These are phyloP conservation scores for Bombardia bombarda DNA, from an alignment of 495 filamentous ascomycete genomes.

Conservation along the genomic window DNA sequence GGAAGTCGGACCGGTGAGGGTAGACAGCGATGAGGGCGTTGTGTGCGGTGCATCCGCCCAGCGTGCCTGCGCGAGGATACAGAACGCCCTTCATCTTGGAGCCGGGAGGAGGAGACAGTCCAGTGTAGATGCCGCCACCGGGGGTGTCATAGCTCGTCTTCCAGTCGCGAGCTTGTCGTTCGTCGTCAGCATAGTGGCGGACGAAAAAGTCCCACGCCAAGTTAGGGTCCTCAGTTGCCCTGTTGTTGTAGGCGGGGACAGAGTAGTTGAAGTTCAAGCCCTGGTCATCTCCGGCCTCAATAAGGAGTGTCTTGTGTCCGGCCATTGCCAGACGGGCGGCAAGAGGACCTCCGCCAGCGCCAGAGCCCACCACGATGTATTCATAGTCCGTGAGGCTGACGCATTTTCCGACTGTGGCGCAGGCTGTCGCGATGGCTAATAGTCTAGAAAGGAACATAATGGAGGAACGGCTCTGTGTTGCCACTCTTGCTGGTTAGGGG, in stretches of 20 bases:
- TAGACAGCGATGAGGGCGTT: constrained; percentile 38
- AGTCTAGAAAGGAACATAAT: not conserved
- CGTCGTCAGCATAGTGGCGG: constrained; percentile 34
- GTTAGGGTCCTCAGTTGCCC: constrained; percentile 21
- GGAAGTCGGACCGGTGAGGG: constrained; percentile 36
- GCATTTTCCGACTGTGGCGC: too few relatives aligned
- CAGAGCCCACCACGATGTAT: constrained; percentile 58
- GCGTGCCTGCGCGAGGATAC: constrained; percentile 39
- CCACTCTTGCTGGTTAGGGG: too few relatives aligned
- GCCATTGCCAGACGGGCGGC: constrained; percentile 53
- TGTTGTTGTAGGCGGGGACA: constrained; percentile 17
- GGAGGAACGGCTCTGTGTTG: too few relatives aligned
- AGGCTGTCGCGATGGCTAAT: too few relatives aligned
- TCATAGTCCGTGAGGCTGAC: constrained; percentile 37
- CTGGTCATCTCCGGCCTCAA: constrained; percentile 55
- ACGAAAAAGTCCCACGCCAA: constrained; percentile 39
- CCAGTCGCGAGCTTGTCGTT: constrained; percentile 27
- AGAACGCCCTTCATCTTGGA: constrained; percentile 35
- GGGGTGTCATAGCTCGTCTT: constrained; percentile 33
- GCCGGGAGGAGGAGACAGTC: constrained; percentile 31
- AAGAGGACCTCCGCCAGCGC: constrained; percentile 53
- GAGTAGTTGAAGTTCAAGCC: constrained; percentile 19
- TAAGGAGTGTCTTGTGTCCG: constrained; percentile 48
- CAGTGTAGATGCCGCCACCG: constrained; percentile 26
- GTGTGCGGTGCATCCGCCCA: constrained; percentile 45